Conservation (phyloP, 2,329 filamentous ascomycete genomes). For the Clarireedia monteithiana region DNA sequence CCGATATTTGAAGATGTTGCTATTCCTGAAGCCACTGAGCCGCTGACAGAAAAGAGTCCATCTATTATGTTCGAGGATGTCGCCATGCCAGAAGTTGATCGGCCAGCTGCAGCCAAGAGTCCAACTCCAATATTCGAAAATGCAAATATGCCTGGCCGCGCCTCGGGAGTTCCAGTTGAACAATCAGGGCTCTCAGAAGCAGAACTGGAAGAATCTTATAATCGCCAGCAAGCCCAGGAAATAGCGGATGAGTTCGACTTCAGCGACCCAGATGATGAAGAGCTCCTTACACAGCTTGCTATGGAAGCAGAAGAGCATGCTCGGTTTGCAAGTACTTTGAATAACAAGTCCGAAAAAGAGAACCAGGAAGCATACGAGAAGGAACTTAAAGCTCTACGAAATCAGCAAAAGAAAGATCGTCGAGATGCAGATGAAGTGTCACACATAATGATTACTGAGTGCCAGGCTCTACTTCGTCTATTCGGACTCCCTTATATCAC, state of each 20-base stretch:
- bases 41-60: conserved; percentile 9
- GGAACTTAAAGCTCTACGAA: conserved; percentile 78
- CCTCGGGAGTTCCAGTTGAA: conserved; percentile 1
- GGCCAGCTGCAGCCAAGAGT: conserved; percentile 14
- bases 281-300: conserved; percentile 77
- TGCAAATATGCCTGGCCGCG: conserved; percentile 12
- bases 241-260: conserved; percentile 50
- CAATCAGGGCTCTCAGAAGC: neutral
- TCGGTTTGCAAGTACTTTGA: conserved; percentile 81
- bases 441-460: conserved; percentile 91
- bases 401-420: conserved; percentile 93
- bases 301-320: conserved; percentile 91
- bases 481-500: conserved; percentile 97
- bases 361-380: conserved; percentile 75
- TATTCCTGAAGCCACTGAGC: conserved; percentile 21
- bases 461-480: conserved; percentile 78
- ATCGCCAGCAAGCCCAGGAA: conserved; percentile 22
- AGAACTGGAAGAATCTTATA: conserved; percentile 15
- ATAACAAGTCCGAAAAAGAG: conserved; percentile 62
- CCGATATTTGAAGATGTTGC: conserved; percentile 45
- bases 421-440: conserved; percentile 96
- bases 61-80: conserved; percentile 44
- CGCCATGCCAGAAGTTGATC: conserved; percentile 24
- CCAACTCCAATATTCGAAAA: conserved; percentile 22
- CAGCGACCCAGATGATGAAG: conserved; percentile 87